Base-by-base conservation (phyloP, 2,329 filamentous ascomycete genomes). In the Aureobasidium melanogenum region DNA sequence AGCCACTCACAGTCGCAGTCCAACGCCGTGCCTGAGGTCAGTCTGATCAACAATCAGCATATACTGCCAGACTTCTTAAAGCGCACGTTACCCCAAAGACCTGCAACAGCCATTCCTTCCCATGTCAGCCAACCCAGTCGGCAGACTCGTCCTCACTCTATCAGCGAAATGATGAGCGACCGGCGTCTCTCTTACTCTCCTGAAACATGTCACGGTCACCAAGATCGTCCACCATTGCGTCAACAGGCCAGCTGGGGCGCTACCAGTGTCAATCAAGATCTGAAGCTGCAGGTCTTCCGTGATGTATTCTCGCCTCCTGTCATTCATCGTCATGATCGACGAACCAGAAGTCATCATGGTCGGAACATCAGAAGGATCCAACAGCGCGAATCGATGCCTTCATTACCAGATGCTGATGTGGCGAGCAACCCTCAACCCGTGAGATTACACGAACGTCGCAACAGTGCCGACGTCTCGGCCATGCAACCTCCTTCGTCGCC, bases 41-140 rank as follows among this genome's bases (percentile, higher is more conserved):
- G 94, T 0, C 91, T 97, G 64, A 89, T 93, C 69, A 92, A 97
- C 72, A 97, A 97, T 71, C 85, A 88, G 65, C 93, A 97, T 70
- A 96, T 97, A 62, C 85, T 97, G 44, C 93, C 93, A 1, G 85
- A 90, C 48, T 89, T 89, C 68, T 80, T 97, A 30, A 87, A 97
- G 54, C 63, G 65, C 24, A 84, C 86, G 59, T 80, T 86, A 19
- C 79, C 85, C 34, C 79, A 72, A 36, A 74, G 74, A 52, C 70
- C 65, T n/a, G 38, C 71, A 67, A 67, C 62, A 19, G 52, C 58
- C 14, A 30, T 61, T 30, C 59, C 59, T 32, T n/a, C 47, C n/a
- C 59, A 52, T 41, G 30, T 61, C 24, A 24, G 47, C 8, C 39
- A 46, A 26, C 28, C 48, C 3, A 54, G 39, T 5, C 47, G 59